Evolutionary conservation across 768 basidiomycete species (phyloP).

Genomic region (Terana coerulea): DNA sequence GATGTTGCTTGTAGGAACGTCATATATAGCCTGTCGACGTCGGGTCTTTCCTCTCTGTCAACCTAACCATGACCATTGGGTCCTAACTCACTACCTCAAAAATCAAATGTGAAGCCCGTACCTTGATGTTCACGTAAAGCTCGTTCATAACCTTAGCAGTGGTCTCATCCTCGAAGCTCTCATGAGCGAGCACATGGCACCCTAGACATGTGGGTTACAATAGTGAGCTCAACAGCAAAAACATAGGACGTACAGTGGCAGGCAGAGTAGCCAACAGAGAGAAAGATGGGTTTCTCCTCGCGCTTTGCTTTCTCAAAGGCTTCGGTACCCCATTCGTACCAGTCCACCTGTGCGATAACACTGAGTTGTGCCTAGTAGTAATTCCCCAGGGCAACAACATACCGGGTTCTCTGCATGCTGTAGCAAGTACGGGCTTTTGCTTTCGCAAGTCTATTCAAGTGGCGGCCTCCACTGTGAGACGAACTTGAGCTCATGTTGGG

Average conservation of each 20-base stretch:
- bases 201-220: conserved; percentile 7
- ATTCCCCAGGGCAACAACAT: background rate
- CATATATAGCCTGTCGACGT: conserved; percentile 43
- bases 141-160: conserved; percentile 38
- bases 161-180: conserved; percentile 36
- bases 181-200: conserved; percentile 28
- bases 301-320: conserved; percentile 24
- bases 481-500: background rate
- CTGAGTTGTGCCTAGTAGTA: background rate
- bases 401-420: conserved; percentile 26
- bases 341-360: conserved; percentile 18
- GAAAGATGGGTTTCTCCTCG: conserved; percentile 32
- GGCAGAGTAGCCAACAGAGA: conserved; percentile 39
- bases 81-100: background rate
- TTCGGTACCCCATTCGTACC: conserved; percentile 26
- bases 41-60: conserved; percentile 39
- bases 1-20: conserved; percentile 33
- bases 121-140: conserved; percentile 35
- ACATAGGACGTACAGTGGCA: conserved; percentile 33
- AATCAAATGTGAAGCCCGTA: background rate
- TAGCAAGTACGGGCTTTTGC: conserved; percentile 24
- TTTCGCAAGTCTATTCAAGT: conserved; percentile 15
- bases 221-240: conserved; percentile 16
- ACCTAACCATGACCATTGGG: conserved; percentile 18
- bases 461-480: background rate